phyloP scores from a whole-genome alignment of 805 yeast species.

The Metschnikowia koreensis region DNA sequence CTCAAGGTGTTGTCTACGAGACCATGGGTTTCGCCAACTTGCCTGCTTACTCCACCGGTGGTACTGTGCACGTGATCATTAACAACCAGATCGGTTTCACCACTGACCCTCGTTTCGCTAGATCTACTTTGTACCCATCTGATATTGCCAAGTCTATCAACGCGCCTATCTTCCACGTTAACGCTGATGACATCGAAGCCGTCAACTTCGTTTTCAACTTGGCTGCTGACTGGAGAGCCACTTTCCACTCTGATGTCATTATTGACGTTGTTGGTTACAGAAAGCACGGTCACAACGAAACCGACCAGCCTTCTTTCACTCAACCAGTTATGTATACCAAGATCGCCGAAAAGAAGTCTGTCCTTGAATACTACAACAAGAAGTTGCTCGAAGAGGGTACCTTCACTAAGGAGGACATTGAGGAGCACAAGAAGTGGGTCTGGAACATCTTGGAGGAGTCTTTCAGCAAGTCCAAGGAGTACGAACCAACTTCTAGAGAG shows the following conservation, averaged over 20 bases:
- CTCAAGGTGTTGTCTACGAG: conserved; percentile 98
- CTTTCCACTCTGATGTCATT: conserved; percentile 94
- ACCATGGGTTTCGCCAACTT: conserved; percentile 91
- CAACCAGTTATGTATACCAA: conserved; percentile 96
- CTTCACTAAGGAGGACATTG: conserved; percentile 85
- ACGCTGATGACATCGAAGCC: conserved; percentile 96
- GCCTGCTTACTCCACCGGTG: conserved; percentile 97
- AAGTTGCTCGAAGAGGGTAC: conserved; percentile 82
- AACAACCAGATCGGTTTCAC: conserved; percentile 99
- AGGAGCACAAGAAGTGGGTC: conserved; percentile 97
- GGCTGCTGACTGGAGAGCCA: conserved; percentile 98
- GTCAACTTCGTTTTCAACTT: conserved; percentile 86
- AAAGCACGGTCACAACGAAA: conserved; percentile 98
- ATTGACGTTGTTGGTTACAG: conserved; percentile 98
- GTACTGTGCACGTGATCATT: conserved; percentile 93
- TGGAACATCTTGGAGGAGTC: conserved; percentile 93
- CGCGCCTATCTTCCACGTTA: conserved; percentile 99
- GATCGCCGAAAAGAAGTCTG: conserved; percentile 86
- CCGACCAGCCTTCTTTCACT: conserved; percentile 98
- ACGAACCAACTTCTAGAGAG: conserved; percentile 87
- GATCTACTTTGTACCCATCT: conserved; percentile 97
- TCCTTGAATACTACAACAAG: conserved; percentile 79
- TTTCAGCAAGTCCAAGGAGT: conserved; percentile 83
- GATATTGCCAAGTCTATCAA: conserved; percentile 95
- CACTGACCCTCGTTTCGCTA: conserved; percentile 95